phyloP scores from a whole-genome alignment of 2,329 filamentous ascomycete species.

The Talaromyces marneffei region DNA sequence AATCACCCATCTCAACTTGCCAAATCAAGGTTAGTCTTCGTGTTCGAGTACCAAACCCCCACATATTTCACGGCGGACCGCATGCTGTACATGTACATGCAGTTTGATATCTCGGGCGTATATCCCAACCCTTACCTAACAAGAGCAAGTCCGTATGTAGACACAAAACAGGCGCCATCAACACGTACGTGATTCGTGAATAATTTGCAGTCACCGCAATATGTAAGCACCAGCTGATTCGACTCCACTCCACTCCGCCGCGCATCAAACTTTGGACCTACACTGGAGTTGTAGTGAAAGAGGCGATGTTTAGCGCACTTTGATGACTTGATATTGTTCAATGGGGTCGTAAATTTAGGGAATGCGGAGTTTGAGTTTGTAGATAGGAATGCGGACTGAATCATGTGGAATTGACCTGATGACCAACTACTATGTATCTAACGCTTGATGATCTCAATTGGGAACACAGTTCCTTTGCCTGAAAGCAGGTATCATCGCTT shows the following conservation, averaged over 20 bases:
- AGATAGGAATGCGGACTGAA: neutral
- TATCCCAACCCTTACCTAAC: neutral
- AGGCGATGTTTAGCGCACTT: neutral
- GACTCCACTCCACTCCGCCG: neutral
- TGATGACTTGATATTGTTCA: neutral
- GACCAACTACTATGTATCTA: neutral
- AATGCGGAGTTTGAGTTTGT: neutral
- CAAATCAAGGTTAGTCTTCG: too few species aligned
- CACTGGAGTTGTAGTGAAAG: neutral
- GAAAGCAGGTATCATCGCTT: neutral
- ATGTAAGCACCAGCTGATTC: neutral
- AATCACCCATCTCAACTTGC: neutral
- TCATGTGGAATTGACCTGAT: neutral
- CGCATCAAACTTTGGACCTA: neutral
- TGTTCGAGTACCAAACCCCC: neutral
- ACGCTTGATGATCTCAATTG: neutral
- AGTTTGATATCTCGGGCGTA: neutral
- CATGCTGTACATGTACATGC: neutral
- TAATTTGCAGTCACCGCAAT: neutral
- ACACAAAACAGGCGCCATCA: neutral
- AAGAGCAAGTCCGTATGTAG: neutral
- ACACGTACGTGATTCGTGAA: neutral
- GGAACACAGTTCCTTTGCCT: neutral
- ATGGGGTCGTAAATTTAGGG: neutral
- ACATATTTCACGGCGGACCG: neutral